A percentile compares a stretch with the other conserved stretches of the same genome.
phyloP scores from a whole-genome alignment of 31 red algal genomes.

The Porphyra umbilicalis region DNA sequence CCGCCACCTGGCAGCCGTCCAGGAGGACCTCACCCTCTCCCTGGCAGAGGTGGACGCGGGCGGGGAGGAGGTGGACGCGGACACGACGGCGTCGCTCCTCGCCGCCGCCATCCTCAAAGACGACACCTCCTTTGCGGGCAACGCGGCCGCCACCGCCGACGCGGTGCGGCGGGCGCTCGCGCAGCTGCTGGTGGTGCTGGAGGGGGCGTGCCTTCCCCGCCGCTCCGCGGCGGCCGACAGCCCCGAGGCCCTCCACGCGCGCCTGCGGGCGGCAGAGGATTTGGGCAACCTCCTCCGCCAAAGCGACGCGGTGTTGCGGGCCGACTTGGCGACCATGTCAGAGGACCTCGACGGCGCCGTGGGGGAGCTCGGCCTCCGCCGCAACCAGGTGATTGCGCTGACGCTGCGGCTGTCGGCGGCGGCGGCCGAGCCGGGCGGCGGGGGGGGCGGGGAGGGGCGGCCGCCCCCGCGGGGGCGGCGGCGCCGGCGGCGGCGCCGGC shows the following conservation, averaged over 20 bases:
- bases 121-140: background rate
- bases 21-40: background rate
- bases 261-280: background rate
- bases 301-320: background rate
- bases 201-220: background rate
- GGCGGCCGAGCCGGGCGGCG: background rate
- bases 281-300: background rate
- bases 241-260: background rate
- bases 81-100: background rate
- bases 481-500: background rate
- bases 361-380: background rate
- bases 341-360: background rate
- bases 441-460: background rate
- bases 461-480: background rate
- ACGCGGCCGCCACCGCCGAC: background rate
- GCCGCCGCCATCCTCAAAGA: background rate
- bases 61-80: background rate
- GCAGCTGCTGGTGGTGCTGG: background rate
- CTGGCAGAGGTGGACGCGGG: background rate
- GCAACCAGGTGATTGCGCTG: background rate
- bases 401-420: background rate
- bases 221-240: background rate
- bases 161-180: background rate
- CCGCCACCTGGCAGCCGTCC: background rate
- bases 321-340: background rate